Evolutionary conservation across 2,329 filamentous ascomycete genomes (phyloP), one percentile per base, ranked within the genome.

Genomic region (Didymella segeticola): DNA sequence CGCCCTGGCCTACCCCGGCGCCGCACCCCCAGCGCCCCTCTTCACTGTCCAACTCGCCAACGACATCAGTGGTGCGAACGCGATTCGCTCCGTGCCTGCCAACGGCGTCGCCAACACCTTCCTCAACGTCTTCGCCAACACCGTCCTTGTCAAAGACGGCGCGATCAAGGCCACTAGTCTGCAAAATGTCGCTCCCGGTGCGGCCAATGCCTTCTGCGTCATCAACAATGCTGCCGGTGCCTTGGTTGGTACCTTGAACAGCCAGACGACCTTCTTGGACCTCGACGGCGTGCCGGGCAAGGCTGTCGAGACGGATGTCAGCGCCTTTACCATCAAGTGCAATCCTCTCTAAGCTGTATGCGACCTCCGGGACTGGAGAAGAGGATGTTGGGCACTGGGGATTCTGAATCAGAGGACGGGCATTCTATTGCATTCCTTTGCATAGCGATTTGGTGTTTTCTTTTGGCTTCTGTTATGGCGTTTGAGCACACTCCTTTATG

Each of bases 301-400:
- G 31, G 62, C 61, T 1, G 17, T 60, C 3, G 48, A 60, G 52
- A 62, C 48, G 4, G 61, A 66, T 58, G 59, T 63, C 11, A 47
- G 42, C 5, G 47, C 53, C n/a, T 63, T 62, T 27, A 60, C 49
- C 19, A 46, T 64, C 11, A 20, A 45, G 19, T 64, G 62, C 47
- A 41, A 56, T 31, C 34, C 34, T 5, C 20, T 14, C 19, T 34
- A 30, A 31, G 25, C 15, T n/a, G 10, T 17, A 15, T 12, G 3
- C 17, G 12, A 3, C 15, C 10, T 10, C 10, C 25, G 26, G 9
- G 29, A 14, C 9, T 10, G 4, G n/a, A 8, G 22, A 31, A 14
- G 22, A 19, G 31, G 1, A 27, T 22, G 33, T 15, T 10, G 19
- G 19, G 26, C 2, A 8, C 9, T 14, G 10, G 5, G 41, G 20